Base-by-base conservation (phyloP, 305 asterid species). In the Fraxinus floribunda region DNA sequence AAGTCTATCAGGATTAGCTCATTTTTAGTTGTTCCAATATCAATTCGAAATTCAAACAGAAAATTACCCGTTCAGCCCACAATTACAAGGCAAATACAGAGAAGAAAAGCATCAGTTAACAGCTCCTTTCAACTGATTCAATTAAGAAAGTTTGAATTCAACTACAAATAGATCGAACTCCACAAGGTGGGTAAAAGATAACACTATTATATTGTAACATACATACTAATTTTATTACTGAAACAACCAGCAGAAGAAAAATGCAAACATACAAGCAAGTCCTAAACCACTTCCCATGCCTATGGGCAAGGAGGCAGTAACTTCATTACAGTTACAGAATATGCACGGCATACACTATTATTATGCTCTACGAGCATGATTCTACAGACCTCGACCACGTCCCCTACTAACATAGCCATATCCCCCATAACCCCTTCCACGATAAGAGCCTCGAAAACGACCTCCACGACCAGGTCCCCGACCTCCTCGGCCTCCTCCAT, bases 401-500 rank as follows among this genome's bases (percentile, higher is more conserved):
- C 97, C 95, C 87, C 98, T 88, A 46, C 88, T 86, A 52, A 29
- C 87, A 85, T 91, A 90, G 36, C 97, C 88, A 62, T 86, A 83
- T 71, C 93, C 92, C 57, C 89, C 89, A 57, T 66, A 83, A 20
- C 94, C 89, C 76, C 98, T 89, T 82, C 96, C 94, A 49, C 91
- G 78, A 79, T 89, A 92, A 24, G 90, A 84, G 72, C 98, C 97
- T 64, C 94, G 97, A 78, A 84, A 86, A 13, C 97, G 92, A 15
- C 99, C 98, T 79, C 99, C 95, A 10, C 96, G 95, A 41, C 39
- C 75, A 30, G 88, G 89, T n/a, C 98, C 97, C 38, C 93, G 91
- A 20, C 98, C 97, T 66, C 98, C 98, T 24, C 98, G 91, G 24
- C 98, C 97, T 34, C 97, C 97, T 16, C 94, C 93, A 49, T 88